Percentiles rank a stretch among this genome's conserved stretches.
phyloP scores from a whole-genome alignment of 495 filamentous ascomycete genomes.

The Daldinia caldariorum region DNA sequence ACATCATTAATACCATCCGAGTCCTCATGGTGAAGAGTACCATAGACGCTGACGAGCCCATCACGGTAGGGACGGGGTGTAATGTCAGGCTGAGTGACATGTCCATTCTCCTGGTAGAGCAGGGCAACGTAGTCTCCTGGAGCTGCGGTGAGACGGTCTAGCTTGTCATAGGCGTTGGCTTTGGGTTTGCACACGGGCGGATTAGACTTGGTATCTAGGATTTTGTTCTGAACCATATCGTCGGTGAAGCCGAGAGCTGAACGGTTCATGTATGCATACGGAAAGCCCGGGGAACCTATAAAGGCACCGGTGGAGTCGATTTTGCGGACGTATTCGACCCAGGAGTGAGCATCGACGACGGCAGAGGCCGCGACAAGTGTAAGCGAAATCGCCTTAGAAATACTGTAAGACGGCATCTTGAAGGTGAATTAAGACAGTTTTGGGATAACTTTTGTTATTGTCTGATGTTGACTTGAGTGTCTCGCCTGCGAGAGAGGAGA shows the following conservation, averaged over 20 bases:
- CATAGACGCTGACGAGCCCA: constrained; percentile 84
- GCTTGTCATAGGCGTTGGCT: constrained; percentile 63
- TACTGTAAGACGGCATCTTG: constrained; percentile 29
- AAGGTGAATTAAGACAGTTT: constrained; percentile 4
- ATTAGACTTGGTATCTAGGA: constrained; percentile 53
- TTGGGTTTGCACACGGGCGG: constrained; percentile 57
- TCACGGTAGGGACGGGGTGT: constrained; percentile 72
- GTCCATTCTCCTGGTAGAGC: constrained; percentile 86
- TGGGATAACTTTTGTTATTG: constrained; percentile 10
- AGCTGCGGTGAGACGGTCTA: constrained; percentile 70
- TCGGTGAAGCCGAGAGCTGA: constrained; percentile 61
- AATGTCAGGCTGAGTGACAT: constrained; percentile 73
- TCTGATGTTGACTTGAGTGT: constrained; percentile 35
- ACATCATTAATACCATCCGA: constrained; percentile 72
- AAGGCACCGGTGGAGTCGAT: constrained; percentile 80
- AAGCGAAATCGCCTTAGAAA: constrained; percentile 38
- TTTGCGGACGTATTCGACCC: constrained; percentile 77
- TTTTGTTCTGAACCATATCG: constrained; percentile 50
- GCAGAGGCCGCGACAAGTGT: constrained; percentile 51
- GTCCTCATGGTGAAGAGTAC: constrained; percentile 66
- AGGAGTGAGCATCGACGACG: constrained; percentile 69
- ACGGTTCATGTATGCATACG: constrained; percentile 68
- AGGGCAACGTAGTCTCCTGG: constrained; percentile 77
- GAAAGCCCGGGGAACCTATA: constrained; percentile 72
- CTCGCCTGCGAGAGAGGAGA: constrained; percentile 38